Base-by-base conservation (phyloP, 768 basidiomycete genomes). In the Boletus speciosus region DNA sequence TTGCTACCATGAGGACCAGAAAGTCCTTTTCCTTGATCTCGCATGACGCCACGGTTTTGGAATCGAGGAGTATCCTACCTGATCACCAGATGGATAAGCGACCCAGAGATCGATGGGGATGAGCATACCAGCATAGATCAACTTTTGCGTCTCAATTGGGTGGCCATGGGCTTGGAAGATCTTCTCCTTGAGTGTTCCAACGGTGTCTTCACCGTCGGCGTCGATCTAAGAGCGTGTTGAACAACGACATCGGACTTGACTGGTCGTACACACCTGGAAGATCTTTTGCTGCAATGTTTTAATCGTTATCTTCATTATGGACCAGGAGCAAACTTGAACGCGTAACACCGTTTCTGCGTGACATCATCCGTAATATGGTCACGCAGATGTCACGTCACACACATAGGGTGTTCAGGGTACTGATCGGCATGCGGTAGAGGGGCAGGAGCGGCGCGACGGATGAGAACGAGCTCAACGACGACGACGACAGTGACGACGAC, bases 1-100 rank as follows among this genome's bases (percentile, higher is more conserved):
- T 98, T 47, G 93, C 83, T 34, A 98, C 91, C 96, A 98, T 99
- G 40, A 99, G 83, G n/a, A 99, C 97, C 56, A 98, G 76, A 76
- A 99, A 99, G 71, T 97, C 96, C 76, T 97, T 98, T 74, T 98
- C 96, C 76, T 97, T 95, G 78, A 98, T 90, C 50, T 88, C 84
- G 65, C 88, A 90, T 43, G 89, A 87, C 62, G 81, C 89, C 35
- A 99, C 81, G 2, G 88, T 88, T 77, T 94, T 95, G 54, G 84
- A 82, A 70, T 99, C 94, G 10, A 82, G 68, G 21, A 98, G 80
- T 44, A 99, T 88, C 78, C 96, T 95, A 51, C 97, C 96, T 97
- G 68, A 25, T 58, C 48, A 21, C 38, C 15, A 32, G 31, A 38
- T 21, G 23, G 35, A 47, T 57, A 54, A 55, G 39, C 40, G 32